A percentile compares a stretch with the other conserved stretches of the same genome.
Evolutionary conservation across 1,284 basidiomycete species (phyloP).

Genomic region (Irpex lacteus): DNA sequence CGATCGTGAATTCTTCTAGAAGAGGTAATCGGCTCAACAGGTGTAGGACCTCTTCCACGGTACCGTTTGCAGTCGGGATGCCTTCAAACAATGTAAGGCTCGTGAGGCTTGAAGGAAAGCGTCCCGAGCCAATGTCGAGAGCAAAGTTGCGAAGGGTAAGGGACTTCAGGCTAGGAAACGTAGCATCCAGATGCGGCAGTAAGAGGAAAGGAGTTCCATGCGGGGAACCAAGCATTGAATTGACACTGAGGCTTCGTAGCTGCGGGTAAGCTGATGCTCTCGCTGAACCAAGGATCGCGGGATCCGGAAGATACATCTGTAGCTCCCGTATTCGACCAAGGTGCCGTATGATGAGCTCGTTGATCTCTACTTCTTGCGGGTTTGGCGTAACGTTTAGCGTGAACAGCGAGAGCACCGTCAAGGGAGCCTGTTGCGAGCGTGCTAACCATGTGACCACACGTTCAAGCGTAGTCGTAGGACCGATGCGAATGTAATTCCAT

Average conservation of each 20-base stretch:
- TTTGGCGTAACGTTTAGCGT: not conserved
- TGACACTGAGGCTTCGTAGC: not conserved
- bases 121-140: not conserved
- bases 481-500: no score
- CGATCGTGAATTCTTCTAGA: not conserved
- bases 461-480: no score
- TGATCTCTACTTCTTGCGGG: not conserved
- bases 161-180: not conserved
- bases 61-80: not conserved
- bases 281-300: not conserved
- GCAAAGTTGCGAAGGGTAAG: not conserved
- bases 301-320: not conserved
- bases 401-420: not conserved
- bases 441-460: no score
- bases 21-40: not conserved
- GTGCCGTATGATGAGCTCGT: not conserved
- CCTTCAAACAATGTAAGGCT: not conserved
- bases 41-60: not conserved
- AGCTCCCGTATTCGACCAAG: not conserved
- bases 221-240: not conserved
- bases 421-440: not conserved
- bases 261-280: not conserved
- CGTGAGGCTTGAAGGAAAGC: not conserved
- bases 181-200: not conserved
- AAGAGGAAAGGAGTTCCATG: not conserved